Evolutionary conservation across 31 red algal species (phyloP), one percentile per base, ranked within the genome.

Genomic region (Odonthalia washingtoniensis): DNA sequence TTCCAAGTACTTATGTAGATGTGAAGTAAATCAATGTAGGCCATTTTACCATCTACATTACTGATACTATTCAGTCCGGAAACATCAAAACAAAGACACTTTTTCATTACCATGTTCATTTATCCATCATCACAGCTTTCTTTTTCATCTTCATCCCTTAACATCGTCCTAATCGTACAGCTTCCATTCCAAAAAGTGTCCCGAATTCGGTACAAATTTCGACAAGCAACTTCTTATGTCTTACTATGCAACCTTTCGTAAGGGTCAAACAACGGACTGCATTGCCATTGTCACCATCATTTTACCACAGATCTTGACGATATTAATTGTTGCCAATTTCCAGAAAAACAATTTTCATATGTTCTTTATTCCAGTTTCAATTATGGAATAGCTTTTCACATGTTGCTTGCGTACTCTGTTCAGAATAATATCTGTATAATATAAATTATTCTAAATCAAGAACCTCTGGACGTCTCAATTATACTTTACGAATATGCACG

Each of bases 301-400:
- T 61, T 70, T 99, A 91, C 61, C 95, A 99, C 34, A 94, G 53
- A 62, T 99, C 97, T 72, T 99, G 96, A 67, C 96, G 96, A 67
- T 96, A 95, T 37, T 94, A 94, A 62, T 96, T 99, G 81, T 99
- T 99, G 78, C 96, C 94, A 67, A 99, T 84, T 18, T 96, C 69
- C 16, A 99, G 30, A 17, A 92, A 72, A 78, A 94, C 89, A 87
- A 93, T 96, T 45, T 97, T 76, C 16, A 65, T 68, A 31, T 66
- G 69, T 74, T 99, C 96, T 34, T 96, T 90, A 6, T 30, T 46
- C 97, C 97, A 99, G 66, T 95, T 96, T 74, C 96, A 94, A 46
- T 69, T 89, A 76, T 99, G 97, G 72, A 96, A 99, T 2, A 94
- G 97, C 31, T 91, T 86, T 26, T 96, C 65, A 31, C 78, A 40